Base-by-base conservation (phyloP, 2,329 filamentous ascomycete genomes). In the Chaetoscypha palmicola region DNA sequence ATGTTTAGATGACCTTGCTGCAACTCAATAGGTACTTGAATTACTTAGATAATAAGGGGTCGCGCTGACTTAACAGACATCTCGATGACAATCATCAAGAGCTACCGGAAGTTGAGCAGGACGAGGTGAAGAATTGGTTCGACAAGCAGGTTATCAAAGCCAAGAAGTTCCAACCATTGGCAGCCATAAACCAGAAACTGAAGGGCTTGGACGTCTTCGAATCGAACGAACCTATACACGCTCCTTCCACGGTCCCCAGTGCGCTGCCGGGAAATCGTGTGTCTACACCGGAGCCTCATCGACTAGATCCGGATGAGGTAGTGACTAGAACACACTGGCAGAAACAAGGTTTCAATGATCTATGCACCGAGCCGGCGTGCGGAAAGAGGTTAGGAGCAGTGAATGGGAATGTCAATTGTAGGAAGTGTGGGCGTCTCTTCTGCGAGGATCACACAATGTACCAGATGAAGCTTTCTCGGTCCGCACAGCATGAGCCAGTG, bases 361-460 rank as follows among this genome's bases (percentile, higher is more conserved):
- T 74, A 10, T 98, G 92, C 61, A 84, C 90, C 7, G 92, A 98
- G 56, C 91, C 90, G 1, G 73, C 82, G 16, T 98, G 92, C 57
- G 86, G 81, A 22, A 86, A 85, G 63, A 76, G 81, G 20, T 68
- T 98, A 4, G 89, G 88, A 1, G 75, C 83, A 2, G 74, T 85
- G 5, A 90, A 85, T 57, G 88, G 89, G 14, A 89, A 76, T 58
- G 81, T 98, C 57, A 96, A 98, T 63, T 98, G 92, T 65, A 77
- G 92, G 51, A 88, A 90, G 51, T 98, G 92, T 59, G 92, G 92
- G 5, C 83, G 83, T 56, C 68, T 98, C 31, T 98, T 97, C 62
- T 98, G 92, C 65, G 92, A 97, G 60, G 86, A 91, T 56, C 92
- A 98, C 63, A 97, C 92, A 41, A 95, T 98, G 90, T 98, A 97